These are phyloP conservation scores for Linum lewisii DNA, from an alignment of 345 rosid genomes.

Conservation along the genomic window DNA sequence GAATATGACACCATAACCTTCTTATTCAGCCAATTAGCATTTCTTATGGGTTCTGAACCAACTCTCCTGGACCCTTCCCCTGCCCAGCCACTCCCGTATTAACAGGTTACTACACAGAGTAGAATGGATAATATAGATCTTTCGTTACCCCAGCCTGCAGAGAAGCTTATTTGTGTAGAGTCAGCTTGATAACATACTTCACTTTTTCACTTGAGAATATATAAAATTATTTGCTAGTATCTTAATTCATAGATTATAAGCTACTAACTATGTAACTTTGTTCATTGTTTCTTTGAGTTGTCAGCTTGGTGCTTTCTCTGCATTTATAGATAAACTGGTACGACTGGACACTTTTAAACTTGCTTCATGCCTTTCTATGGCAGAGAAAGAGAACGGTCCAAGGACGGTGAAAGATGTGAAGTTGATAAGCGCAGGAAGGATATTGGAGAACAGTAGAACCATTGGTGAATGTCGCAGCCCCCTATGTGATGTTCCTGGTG, in stretches of 20 bases:
- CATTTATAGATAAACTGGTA: neutral
- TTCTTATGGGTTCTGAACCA: neutral
- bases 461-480: slow-evolving; percentile 78
- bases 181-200: neutral
- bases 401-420: slow-evolving; percentile 81
- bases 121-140: no score
- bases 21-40: neutral
- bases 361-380: slow-evolving; percentile 5
- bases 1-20: neutral
- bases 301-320: slow-evolving; percentile 2
- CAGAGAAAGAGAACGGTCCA: slow-evolving; percentile 87
- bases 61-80: neutral
- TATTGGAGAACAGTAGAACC: slow-evolving; percentile 79
- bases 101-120: neutral
- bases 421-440: slow-evolving; percentile 86
- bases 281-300: neutral
- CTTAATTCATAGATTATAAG: neutral
- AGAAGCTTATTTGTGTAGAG: no score
- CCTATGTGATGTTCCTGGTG: slow-evolving; percentile 64
- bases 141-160: no score
- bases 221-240: neutral
- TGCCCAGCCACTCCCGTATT: neutral
- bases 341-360: neutral
- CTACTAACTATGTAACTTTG: neutral
- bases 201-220: neutral